These are phyloP conservation scores for Moesziomyces antarcticus DNA, from an alignment of 1,284 basidiomycete species.

Conservation along the genomic window DNA sequence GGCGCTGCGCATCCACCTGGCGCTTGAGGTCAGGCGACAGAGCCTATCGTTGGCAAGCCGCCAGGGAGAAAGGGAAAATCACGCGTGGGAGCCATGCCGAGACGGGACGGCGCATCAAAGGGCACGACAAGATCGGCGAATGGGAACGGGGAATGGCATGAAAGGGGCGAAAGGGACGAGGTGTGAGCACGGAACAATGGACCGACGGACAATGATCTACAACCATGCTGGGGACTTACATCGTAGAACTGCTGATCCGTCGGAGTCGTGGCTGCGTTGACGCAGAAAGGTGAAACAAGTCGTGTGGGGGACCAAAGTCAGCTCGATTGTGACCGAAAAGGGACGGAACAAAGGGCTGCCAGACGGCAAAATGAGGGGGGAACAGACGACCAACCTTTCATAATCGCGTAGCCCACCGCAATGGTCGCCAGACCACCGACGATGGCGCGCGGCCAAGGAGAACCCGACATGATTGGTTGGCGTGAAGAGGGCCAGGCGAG, in stretches of 20 bases:
- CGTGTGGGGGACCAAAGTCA: neutral
- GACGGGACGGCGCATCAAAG: neutral
- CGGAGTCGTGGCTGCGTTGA: conserved; percentile 51
- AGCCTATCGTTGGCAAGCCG: conserved; percentile 7
- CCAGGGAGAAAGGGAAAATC: neutral
- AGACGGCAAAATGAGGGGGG: neutral
- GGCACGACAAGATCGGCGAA: neutral
- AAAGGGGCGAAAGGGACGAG: neutral
- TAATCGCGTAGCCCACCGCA: conserved; percentile 54
- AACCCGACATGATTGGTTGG: conserved; percentile 25
- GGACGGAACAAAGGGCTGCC: conserved; percentile 3
- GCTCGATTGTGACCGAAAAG: neutral
- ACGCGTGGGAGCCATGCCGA: no score
- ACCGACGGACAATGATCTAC: neutral
- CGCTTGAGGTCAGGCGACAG: conserved; percentile 60
- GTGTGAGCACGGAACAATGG: neutral
- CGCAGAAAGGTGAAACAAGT: neutral
- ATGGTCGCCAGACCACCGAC: conserved; percentile 37
- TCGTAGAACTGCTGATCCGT: conserved; percentile 63
- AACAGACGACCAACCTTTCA: conserved; percentile 50
- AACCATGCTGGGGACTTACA: conserved; percentile 18
- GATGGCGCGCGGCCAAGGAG: conserved; percentile 47
- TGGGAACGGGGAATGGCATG: no score
- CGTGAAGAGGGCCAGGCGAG: neutral
- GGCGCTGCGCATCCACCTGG: conserved; percentile 53